Evolutionary conservation across 2,329 filamentous ascomycete genomes (phyloP), one percentile per base, ranked within the genome.

Genomic region (Verticillium zaregamsianum): DNA sequence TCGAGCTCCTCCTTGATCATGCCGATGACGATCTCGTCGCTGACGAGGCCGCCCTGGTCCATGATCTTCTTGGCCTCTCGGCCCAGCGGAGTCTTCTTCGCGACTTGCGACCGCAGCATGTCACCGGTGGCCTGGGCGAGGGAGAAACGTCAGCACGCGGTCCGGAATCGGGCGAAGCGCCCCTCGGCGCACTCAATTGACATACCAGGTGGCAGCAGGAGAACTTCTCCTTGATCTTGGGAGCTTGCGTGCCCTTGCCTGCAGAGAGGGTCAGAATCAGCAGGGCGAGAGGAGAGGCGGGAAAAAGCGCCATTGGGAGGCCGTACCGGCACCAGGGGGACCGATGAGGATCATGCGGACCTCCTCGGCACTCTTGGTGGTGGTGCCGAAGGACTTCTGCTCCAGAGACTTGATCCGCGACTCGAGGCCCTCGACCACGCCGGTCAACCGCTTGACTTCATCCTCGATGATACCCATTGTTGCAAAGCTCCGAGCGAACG

Each of bases 51-150:
- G 71, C 95, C 95, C 76, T 94, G 90, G 75, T 99, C 95, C 95
- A 99, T 99, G 79, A 99, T 99, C 88, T 98, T 98, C 89, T 99
- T 99, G 68, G 95, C 95, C 83, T 97, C 93, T 74, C 91, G 87
- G 70, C 95, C 95, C 67, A 99, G 88, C 63, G 91, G 80, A 62
- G 95, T 99, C 88, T 98, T 97, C 82, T 96, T 96, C 68, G 94
- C 91, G 74, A 99, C 95, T 80, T 99, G 95, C 69, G 93, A 96
- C 73, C 95, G 93, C 73, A 99, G 87, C 95, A 99, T 99, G 80
- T 99, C 95, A 77, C 95, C 95, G 63, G 95, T 99, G 66, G 95
- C 95, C 93, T 97, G 67, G 63, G 62, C 61, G 63, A 60, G 45
- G 61, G 62, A 68, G 23, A 60, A 52, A 45, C 15, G 31, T 17